Percentiles rank a stretch among this genome's conserved stretches.
Conservation (phyloP, 2,329 filamentous ascomycete species). For the Hypoxylon sp. region DNA sequence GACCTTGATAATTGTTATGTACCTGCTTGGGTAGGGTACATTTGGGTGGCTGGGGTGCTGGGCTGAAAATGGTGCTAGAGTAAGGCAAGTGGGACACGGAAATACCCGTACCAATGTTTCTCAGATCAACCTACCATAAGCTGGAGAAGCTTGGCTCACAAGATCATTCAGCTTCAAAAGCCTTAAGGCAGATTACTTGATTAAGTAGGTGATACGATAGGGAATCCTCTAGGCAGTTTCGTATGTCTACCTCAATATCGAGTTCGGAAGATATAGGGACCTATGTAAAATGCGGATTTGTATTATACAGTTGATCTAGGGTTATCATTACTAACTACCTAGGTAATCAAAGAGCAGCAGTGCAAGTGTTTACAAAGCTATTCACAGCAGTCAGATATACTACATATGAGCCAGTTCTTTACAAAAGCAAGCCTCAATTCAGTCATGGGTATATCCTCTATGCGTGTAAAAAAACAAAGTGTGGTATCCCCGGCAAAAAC, state of each 20-base stretch:
- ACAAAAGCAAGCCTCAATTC: conserved; percentile 33
- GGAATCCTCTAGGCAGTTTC: not conserved
- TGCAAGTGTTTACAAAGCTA: not conserved
- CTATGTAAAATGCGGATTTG: not conserved
- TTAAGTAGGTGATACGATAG: conserved; percentile 5
- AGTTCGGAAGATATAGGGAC: not conserved
- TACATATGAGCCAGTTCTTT: conserved; percentile 3
- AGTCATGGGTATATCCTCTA: conserved; percentile 43
- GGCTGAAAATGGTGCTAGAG: conserved; percentile 13
- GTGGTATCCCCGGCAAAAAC: conserved; percentile 41
- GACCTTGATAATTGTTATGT: conserved; percentile 12
- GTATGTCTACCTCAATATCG: not conserved
- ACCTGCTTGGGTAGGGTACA: conserved; percentile 10
- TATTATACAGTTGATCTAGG: not conserved
- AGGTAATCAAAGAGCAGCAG: not conserved
- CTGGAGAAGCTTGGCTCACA: not conserved
- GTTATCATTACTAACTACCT: not conserved
- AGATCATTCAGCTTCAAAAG: not conserved
- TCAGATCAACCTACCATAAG: not conserved
- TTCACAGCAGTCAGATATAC: conserved; percentile 4
- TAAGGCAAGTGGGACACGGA: conserved; percentile 27
- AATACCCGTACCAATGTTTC: conserved; percentile 9
- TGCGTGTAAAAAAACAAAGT: conserved; percentile 33
- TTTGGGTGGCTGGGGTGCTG: conserved; percentile 24
- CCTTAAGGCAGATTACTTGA: not conserved